Conservation (phyloP, 192 early-diverging fungal genomes). For the Lunasporangiospora selenospora region DNA sequence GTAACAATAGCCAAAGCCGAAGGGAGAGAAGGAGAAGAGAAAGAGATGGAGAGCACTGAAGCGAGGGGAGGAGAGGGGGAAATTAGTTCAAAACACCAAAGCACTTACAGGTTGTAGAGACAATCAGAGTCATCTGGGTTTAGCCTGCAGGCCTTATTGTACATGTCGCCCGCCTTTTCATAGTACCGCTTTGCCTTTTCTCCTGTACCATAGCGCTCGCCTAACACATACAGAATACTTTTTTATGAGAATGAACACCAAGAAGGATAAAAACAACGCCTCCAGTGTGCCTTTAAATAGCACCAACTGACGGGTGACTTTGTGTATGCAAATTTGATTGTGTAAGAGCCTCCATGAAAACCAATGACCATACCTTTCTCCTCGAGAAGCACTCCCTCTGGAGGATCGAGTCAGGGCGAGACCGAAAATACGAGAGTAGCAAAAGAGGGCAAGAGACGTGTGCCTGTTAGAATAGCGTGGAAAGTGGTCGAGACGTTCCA, state of each 20-base stretch:
- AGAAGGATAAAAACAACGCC: too few relatives aligned
- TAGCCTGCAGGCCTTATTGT: slow-evolving; percentile 62
- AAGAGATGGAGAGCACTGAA: too few relatives aligned
- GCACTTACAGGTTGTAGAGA: slow-evolving; percentile 70
- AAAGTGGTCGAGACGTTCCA: too few relatives aligned
- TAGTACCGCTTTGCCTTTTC: slow-evolving; percentile 73
- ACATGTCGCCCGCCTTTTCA: slow-evolving; percentile 69
- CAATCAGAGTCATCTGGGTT: slow-evolving; percentile 63
- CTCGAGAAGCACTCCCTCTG: slow-evolving; percentile 60
- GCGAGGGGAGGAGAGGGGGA: too few relatives aligned
- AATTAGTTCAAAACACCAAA: not conserved
- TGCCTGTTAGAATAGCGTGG: not conserved
- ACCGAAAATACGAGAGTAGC: not conserved
- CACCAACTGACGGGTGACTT: not conserved
- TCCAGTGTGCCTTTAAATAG: too few relatives aligned
- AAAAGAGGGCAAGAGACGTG: not conserved
- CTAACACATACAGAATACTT: too few relatives aligned
- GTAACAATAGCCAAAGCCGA: too few relatives aligned
- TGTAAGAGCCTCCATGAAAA: not conserved
- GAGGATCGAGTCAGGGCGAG: not conserved
- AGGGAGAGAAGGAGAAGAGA: too few relatives aligned
- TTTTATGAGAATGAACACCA: too few relatives aligned
- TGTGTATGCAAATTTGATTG: not conserved
- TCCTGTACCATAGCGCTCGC: slow-evolving; percentile 72
- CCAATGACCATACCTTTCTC: slow-evolving; percentile 48